Conservation (phyloP, 2,329 filamentous ascomycete species). For the Epichloe baconii region DNA sequence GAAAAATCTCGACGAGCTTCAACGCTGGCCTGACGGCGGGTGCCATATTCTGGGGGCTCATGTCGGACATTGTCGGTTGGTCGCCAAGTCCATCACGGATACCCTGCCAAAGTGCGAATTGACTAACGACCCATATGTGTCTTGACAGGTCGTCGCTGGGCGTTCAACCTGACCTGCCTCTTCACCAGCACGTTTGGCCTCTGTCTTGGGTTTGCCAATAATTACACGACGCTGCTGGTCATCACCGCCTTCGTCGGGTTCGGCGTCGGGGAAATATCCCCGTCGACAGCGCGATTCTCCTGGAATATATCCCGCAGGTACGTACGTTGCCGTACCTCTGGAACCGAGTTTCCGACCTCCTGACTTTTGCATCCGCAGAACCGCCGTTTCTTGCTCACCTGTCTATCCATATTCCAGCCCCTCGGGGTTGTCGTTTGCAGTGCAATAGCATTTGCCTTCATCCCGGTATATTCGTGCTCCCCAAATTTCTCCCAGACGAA, state of each 20-base stretch:
- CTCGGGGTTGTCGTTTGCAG: conserved; percentile 39
- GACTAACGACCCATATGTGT: not conserved
- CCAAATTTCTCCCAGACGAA: conserved; percentile 33
- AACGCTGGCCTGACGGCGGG: conserved; percentile 31
- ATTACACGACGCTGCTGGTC: conserved; percentile 36
- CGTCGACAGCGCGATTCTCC: conserved; percentile 40
- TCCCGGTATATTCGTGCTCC: conserved; percentile 35
- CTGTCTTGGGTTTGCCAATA: conserved; percentile 34
- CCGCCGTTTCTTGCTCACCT: conserved; percentile 36
- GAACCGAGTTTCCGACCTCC: not conserved
- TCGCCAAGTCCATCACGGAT: not conserved
- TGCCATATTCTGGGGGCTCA: conserved; percentile 40
- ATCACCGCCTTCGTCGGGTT: conserved; percentile 41
- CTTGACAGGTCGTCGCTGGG: conserved; percentile 31
- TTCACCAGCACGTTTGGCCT: conserved; percentile 40
- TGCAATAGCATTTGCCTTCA: conserved; percentile 39
- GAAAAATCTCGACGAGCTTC: conserved; percentile 41
- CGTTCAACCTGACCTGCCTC: conserved; percentile 46
- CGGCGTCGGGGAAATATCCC: conserved; percentile 41
- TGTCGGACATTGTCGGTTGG: conserved; percentile 35
- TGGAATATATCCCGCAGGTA: conserved; percentile 40
- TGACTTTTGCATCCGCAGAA: conserved; percentile 12
- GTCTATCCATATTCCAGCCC: conserved; percentile 42
- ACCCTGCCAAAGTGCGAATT: not conserved
- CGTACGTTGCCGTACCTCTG: not conserved